Conservation (phyloP, 2,329 filamentous ascomycete species). For the Thermomyces lanuginosus region DNA sequence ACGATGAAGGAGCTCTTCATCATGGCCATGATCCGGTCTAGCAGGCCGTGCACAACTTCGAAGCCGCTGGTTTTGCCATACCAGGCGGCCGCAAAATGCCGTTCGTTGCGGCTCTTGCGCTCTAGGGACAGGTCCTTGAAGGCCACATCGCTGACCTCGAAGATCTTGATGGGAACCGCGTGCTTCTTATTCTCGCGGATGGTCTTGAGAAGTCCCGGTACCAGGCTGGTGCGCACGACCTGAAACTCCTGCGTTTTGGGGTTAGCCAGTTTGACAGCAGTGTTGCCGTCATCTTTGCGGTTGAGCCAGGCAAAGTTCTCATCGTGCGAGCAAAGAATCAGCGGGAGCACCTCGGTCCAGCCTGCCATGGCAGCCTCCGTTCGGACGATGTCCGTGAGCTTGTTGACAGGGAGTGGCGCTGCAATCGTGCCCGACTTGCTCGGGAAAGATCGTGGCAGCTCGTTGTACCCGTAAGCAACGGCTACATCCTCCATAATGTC, state of each 20-base stretch:
- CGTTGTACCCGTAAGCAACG: slow-evolving; percentile 96
- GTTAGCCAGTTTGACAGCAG: slow-evolving; percentile 72
- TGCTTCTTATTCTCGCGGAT: slow-evolving; percentile 87
- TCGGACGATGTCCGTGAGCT: slow-evolving; percentile 80
- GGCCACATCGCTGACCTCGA: slow-evolving; percentile 78
- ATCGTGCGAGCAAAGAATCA: slow-evolving; percentile 93
- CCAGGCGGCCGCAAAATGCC: slow-evolving; percentile 90
- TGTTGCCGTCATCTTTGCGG: slow-evolving; percentile 69
- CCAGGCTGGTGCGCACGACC: slow-evolving; percentile 69
- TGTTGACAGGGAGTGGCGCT: slow-evolving; percentile 79
- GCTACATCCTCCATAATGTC: slow-evolving; percentile 98
- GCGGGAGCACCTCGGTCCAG: slow-evolving; percentile 89
- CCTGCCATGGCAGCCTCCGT: slow-evolving; percentile 82
- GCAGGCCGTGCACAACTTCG: slow-evolving; percentile 82
- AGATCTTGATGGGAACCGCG: slow-evolving; percentile 75
- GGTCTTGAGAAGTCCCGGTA: slow-evolving; percentile 83
- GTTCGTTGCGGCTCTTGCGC: slow-evolving; percentile 77
- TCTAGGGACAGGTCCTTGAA: slow-evolving; percentile 74
- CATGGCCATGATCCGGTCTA: slow-evolving; percentile 88
- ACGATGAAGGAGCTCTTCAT: slow-evolving; percentile 67
- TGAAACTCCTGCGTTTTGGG: slow-evolving; percentile 90
- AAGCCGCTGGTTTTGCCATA: slow-evolving; percentile 91
- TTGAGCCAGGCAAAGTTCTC: slow-evolving; percentile 97
- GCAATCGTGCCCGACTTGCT: slow-evolving; percentile 76
- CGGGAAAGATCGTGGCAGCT: slow-evolving; percentile 71